Base-by-base conservation (phyloP, 2,329 filamentous ascomycete genomes). In the Pyrenochaeta sp. region DNA sequence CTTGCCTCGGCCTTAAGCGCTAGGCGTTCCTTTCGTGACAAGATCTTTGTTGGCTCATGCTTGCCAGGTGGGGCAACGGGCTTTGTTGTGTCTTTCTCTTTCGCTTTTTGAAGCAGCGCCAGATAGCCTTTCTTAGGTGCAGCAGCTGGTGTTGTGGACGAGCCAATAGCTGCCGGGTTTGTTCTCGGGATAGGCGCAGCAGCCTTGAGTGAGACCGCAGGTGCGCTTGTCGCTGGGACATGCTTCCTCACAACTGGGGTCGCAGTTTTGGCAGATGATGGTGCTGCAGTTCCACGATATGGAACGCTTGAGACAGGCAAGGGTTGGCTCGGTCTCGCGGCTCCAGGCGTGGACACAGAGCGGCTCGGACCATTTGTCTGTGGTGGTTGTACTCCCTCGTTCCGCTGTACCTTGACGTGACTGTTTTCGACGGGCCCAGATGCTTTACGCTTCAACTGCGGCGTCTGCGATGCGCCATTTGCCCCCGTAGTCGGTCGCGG, bases 121-220 rank as follows among this genome's bases (percentile, higher is more conserved):
- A 87, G 85, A 71, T 87, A 93, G 0, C 88, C 90, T 1, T 89
- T 90, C 74, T 91, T 91, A 1, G 86, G 87, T 1, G 83, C 76
- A 2, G 78, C 72, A 7, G 65, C 39, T 7, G 62, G 48, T 33
- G 73, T 49, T 12, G 66, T 10, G 69, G 70, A 48, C 14, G 69
- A 41, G 3, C 67, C 36, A n/a, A 69, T 35, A 45, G 60, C 47
- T 47, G 54, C 36, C 21, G 63, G 48, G 41, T 60, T 51, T 41
- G 68, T 48, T 49, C 67, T 71, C 4, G 65, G 48, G 18, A 54
- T 51, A 32, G 63, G 58, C 11, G 64, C 55, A 35, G 66, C 49
- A 35, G 64, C 36, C 61, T 65, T 73, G 41, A 61, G 48, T 45
- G 46, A 31, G 17, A 58, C 46, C 37, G 61, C 43, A 17, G 58